Conservation (phyloP, 208 protist species). For the Crithidia brevicula region DNA sequence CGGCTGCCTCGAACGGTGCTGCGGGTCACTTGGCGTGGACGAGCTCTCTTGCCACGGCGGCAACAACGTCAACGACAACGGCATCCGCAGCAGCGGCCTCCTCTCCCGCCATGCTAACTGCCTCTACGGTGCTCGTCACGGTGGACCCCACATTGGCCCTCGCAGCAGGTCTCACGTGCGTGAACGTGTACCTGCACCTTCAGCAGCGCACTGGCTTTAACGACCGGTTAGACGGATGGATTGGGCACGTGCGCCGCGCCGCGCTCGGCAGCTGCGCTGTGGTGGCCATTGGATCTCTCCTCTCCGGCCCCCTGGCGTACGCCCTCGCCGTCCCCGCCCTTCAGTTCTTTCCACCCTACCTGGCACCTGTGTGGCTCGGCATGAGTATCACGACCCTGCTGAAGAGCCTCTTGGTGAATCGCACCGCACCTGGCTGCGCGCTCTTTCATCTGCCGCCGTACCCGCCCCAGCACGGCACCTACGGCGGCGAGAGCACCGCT, state of each 20-base stretch:
- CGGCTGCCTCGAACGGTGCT: background rate
- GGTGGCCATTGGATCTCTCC: constrained; percentile 30
- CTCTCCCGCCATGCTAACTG: too few relatives aligned
- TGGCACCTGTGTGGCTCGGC: constrained; percentile 83
- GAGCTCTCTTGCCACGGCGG: constrained; percentile 1
- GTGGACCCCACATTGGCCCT: constrained; percentile 70
- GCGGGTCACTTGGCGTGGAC: constrained; percentile 9
- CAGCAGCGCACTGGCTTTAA: constrained; percentile 72
- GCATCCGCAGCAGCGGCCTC: too few relatives aligned
- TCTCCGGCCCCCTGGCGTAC: constrained; percentile 21
- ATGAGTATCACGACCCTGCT: constrained; percentile 45
- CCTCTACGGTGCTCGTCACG: constrained; percentile 21
- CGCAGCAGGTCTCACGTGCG: constrained; percentile 58
- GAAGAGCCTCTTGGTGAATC: constrained; percentile 64
- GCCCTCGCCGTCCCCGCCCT: constrained; percentile 13
- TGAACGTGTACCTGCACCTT: constrained; percentile 58
- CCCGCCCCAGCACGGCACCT: constrained; percentile 70
- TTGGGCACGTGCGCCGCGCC: constrained; percentile 29
- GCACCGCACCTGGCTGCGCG: constrained; percentile 58
- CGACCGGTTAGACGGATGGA: constrained; percentile 58
- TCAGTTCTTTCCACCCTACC: constrained; percentile 65
- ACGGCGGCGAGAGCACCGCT: constrained; percentile 63
- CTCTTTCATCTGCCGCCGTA: constrained; percentile 52
- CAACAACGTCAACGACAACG: background rate
- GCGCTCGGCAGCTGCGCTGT: constrained; percentile 24